Percentiles rank a stretch among this genome's conserved stretches.
These are phyloP conservation scores for Populus pruinosa DNA, from an alignment of 345 rosid species.

Conservation along the genomic window DNA sequence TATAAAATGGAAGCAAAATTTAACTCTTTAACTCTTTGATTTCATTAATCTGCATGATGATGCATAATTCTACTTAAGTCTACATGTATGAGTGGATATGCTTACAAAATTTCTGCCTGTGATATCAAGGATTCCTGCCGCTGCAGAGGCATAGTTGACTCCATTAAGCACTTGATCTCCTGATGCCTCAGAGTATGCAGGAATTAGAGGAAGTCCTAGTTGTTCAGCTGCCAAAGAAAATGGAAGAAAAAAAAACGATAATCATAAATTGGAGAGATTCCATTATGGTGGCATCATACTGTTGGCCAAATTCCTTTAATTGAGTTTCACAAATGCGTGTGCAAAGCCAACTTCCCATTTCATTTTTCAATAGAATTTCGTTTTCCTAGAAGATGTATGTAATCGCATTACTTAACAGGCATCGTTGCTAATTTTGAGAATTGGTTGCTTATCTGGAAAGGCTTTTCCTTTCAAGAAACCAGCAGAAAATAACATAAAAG, in stretches of 20 bases:
- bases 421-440: too few relatives aligned
- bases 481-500: background rate
- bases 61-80: background rate
- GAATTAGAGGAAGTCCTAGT: slow-evolving; percentile 80
- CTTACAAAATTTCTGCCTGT: slow-evolving; percentile 94
- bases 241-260: background rate
- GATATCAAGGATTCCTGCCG: slow-evolving; percentile 86
- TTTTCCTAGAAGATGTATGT: too few relatives aligned
- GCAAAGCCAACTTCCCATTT: background rate
- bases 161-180: slow-evolving; percentile 76
- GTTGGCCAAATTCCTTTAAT: background rate
- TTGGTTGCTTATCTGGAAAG: background rate
- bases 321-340: background rate
- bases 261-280: background rate
- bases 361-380: too few relatives aligned
- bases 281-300: background rate
- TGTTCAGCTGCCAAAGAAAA: slow-evolving; percentile 54
- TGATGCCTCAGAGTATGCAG: slow-evolving; percentile 73
- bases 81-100: background rate
- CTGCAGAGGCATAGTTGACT: slow-evolving; percentile 94
- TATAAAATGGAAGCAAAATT: background rate
- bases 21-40: background rate
- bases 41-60: background rate
- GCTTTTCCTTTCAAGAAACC: background rate
- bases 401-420: too few relatives aligned